Conservation (phyloP, 1,284 basidiomycete genomes). For the Rhodotorula sp. region DNA sequence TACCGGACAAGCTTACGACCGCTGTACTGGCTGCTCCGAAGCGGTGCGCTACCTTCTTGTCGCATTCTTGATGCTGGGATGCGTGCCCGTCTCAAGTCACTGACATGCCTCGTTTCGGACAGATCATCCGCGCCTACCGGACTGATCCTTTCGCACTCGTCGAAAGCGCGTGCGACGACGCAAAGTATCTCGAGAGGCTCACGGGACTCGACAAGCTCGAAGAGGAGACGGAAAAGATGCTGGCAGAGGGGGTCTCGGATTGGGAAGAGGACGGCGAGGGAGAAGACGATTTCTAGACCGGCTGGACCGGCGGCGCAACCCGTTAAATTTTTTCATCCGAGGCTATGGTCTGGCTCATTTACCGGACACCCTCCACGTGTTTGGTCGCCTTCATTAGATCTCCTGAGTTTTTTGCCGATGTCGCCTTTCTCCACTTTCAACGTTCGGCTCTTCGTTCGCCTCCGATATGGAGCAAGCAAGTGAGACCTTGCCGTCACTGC, state of each 20-base stretch:
- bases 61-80: too few species aligned
- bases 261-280: constrained; percentile 17
- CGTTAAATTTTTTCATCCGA: background rate
- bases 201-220: constrained; percentile 31
- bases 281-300: constrained; percentile 6
- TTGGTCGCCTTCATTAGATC: too few species aligned
- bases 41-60: constrained; percentile 55
- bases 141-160: constrained; percentile 74
- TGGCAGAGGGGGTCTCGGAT: constrained; percentile 21
- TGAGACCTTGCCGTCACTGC: background rate
- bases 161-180: constrained; percentile 77
- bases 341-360: too few species aligned
- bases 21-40: constrained; percentile 87
- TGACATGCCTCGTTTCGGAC: background rate
- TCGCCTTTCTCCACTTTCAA: too few species aligned
- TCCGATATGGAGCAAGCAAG: background rate
- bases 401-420: too few species aligned
- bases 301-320: background rate
- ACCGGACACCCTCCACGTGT: too few species aligned
- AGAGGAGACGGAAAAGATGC: constrained; percentile 28
- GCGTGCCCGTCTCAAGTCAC: too few species aligned
- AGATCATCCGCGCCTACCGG: constrained; percentile 77
- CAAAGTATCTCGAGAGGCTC: constrained; percentile 56
- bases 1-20: constrained; percentile 78
- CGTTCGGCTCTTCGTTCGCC: too few species aligned